phyloP scores from a whole-genome alignment of 495 filamentous ascomycete genomes.

The Tuber magnatum region DNA sequence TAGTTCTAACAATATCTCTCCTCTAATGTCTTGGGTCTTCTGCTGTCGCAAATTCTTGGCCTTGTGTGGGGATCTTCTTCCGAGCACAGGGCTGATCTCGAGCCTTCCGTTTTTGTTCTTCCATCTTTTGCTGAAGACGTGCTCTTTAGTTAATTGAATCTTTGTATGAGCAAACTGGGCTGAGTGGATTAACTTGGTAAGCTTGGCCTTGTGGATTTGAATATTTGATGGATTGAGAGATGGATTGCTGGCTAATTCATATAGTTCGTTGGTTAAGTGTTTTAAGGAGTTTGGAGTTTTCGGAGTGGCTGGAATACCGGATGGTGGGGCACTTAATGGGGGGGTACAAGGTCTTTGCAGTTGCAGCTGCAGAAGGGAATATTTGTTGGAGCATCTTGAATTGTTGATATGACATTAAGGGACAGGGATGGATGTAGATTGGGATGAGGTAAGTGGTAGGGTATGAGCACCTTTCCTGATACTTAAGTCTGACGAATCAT shows the following conservation, averaged over 20 bases:
- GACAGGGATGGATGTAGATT: no score
- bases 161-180: conserved; percentile 4
- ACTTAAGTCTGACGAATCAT: no score
- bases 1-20: conserved; percentile 1
- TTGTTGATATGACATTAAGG: no score
- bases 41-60: conserved; percentile 1
- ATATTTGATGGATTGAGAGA: conserved; percentile 7
- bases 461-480: no score
- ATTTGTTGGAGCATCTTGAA: no score
- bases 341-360: no score
- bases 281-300: neutral
- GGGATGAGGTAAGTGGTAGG: no score
- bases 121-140: neutral
- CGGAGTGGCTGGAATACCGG: neutral
- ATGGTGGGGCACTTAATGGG: neutral
- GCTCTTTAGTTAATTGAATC: neutral
- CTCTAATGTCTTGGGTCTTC: neutral
- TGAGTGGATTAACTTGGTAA: conserved; percentile 4
- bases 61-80: conserved; percentile 7
- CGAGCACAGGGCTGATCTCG: neutral
- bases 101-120: neutral
- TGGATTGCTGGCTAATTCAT: neutral
- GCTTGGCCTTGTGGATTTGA: neutral
- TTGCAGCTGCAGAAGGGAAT: no score
- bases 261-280: neutral